Evolutionary conservation across 345 rosid species (phyloP).

Genomic region (Nasturtium officinale): DNA sequence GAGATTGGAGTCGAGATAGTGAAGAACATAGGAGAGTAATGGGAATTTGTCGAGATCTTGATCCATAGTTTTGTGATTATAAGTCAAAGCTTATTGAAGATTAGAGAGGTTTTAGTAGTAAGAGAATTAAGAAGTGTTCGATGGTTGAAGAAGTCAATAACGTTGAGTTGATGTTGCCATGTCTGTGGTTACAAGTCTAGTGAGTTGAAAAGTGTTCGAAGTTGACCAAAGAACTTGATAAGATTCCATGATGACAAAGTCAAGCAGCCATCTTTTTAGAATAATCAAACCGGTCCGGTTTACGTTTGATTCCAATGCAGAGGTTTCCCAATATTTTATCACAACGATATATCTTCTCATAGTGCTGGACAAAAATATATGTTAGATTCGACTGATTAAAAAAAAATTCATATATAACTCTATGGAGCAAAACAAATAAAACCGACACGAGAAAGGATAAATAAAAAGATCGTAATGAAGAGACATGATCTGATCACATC

Average conservation of each 20-base stretch:
- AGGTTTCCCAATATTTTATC: neutral
- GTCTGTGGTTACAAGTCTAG: slow-evolving; percentile 3
- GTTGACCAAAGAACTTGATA: slow-evolving; percentile 6
- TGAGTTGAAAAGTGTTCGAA: neutral
- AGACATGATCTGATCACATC: too few relatives aligned
- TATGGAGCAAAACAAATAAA: too few relatives aligned
- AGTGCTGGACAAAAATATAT: too few relatives aligned
- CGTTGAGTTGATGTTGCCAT: slow-evolving; percentile 31
- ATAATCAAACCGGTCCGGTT: neutral
- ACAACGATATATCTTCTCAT: too few relatives aligned
- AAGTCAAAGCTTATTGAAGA: neutral
- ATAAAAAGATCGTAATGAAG: too few relatives aligned
- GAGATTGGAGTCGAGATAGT: slow-evolving; percentile 46
- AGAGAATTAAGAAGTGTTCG: neutral
- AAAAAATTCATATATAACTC: too few relatives aligned
- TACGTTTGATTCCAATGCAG: neutral
- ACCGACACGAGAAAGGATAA: too few relatives aligned
- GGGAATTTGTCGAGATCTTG: slow-evolving; percentile 57
- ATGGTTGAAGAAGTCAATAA: slow-evolving; percentile 34
- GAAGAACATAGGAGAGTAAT: slow-evolving; percentile 62
- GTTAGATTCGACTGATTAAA: too few relatives aligned
- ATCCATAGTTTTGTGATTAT: slow-evolving; percentile 49
- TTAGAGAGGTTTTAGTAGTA: slow-evolving; percentile 27
- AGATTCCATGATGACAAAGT: neutral
- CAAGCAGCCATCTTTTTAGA: slow-evolving; percentile 14